Evolutionary conservation across 768 basidiomycete genomes (phyloP).

Genomic region (Tricholoma flavovirens): DNA sequence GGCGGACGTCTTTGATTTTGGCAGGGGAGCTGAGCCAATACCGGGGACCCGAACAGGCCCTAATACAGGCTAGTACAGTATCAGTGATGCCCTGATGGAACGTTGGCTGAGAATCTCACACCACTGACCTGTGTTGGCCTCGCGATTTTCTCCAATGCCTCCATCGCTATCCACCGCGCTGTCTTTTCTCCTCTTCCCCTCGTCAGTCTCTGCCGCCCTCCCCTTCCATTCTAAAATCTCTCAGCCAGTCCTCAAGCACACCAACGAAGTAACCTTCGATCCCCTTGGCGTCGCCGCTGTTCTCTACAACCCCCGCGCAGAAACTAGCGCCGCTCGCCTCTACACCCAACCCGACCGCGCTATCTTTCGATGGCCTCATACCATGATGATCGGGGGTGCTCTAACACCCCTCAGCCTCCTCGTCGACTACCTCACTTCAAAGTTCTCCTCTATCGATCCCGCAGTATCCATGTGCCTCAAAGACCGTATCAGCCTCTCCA

Average conservation of each 20-base stretch:
- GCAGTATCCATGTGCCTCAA: conserved; percentile 1
- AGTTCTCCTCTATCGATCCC: neutral
- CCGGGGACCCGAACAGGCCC: too few relatives aligned
- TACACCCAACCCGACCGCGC: conserved; percentile 1
- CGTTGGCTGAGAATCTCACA: too few relatives aligned
- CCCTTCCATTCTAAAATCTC: neutral
- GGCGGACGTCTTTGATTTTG: too few relatives aligned
- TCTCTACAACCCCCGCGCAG: conserved; percentile 1
- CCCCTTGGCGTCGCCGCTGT: neutral
- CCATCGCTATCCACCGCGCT: neutral
- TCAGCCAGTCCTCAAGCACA: neutral
- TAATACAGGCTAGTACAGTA: too few relatives aligned
- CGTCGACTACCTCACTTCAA: neutral
- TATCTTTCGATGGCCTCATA: conserved; percentile 2
- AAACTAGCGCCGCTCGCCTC: neutral
- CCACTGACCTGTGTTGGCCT: too few relatives aligned
- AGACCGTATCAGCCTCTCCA: neutral
- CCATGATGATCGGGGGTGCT: neutral
- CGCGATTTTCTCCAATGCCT: neutral
- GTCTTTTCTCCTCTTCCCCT: neutral
- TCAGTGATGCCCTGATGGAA: too few relatives aligned
- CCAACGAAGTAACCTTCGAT: conserved; percentile 2
- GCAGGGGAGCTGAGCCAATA: too few relatives aligned
- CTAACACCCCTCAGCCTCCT: neutral
- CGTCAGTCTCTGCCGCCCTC: neutral